These are phyloP conservation scores for Yarrowia porcina DNA, from an alignment of 805 yeast species.

Conservation along the genomic window DNA sequence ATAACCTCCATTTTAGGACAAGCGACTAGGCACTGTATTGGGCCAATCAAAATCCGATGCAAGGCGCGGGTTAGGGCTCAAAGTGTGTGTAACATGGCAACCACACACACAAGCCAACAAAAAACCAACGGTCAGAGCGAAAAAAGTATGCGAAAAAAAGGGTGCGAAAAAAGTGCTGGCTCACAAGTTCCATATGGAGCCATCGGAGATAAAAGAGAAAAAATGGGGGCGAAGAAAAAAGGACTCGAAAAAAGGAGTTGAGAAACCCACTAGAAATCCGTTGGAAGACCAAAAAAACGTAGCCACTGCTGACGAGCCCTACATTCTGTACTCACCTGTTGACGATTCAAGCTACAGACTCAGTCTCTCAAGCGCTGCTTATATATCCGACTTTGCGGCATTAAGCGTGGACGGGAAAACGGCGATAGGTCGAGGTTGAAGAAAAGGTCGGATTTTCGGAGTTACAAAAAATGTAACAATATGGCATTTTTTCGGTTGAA, in stretches of 20 bases:
- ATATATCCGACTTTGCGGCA: slow-evolving; percentile 20
- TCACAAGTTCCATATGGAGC: no score
- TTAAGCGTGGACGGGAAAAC: not conserved
- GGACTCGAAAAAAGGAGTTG: no score
- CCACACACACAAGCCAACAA: not conserved
- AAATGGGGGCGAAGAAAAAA: no score
- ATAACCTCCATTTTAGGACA: slow-evolving; percentile 22
- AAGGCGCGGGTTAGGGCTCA: not conserved
- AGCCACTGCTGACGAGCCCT: no score
- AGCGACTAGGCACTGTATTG: slow-evolving; percentile 17
- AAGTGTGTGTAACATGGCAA: not conserved
- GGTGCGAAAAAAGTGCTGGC: not conserved
- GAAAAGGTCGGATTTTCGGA: not conserved
- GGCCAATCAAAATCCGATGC: slow-evolving; percentile 20
- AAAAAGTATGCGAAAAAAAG: no score
- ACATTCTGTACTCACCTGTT: slow-evolving; percentile 18
- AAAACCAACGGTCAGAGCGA: not conserved
- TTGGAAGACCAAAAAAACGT: no score
- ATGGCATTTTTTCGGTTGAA: no score
- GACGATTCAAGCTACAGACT: not conserved
- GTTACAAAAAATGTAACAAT: no score
- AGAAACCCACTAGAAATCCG: no score
- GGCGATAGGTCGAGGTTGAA: not conserved
- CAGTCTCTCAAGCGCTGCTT: not conserved
- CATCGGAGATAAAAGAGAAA: no score